A percentile compares a stretch with the other conserved stretches of the same genome.
Evolutionary conservation across 768 basidiomycete genomes (phyloP).

Genomic region (Boletus subcaerulescens): DNA sequence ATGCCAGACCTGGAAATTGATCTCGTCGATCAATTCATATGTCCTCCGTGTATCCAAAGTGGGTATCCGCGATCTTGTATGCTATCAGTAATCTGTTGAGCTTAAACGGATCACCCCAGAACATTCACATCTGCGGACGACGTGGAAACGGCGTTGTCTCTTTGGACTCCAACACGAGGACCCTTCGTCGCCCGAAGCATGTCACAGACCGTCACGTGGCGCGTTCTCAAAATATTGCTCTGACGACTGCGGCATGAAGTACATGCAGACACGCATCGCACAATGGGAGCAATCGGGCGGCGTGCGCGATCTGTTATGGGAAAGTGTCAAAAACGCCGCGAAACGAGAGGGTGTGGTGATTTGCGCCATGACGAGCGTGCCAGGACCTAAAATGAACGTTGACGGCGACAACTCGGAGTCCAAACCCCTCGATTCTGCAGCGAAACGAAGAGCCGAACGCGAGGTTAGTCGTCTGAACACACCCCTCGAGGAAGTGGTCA

Average conservation of each 20-base stretch:
- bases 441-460: slow-evolving; percentile 50
- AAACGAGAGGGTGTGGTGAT: slow-evolving; percentile 71
- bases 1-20: slow-evolving; percentile 82
- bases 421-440: slow-evolving; percentile 29
- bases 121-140: slow-evolving; percentile 61
- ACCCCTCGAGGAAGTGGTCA: slow-evolving; percentile 55
- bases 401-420: slow-evolving; percentile 4
- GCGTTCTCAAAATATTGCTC: slow-evolving; percentile 91
- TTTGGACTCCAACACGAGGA: slow-evolving; percentile 62
- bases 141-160: slow-evolving; percentile 79
- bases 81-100: neutral
- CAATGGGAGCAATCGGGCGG: slow-evolving; percentile 62
- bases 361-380: slow-evolving; percentile 34
- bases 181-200: slow-evolving; percentile 62
- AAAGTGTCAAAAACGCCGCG: slow-evolving; percentile 64
- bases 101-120: slow-evolving; percentile 36
- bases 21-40: slow-evolving; percentile 90
- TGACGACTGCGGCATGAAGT: slow-evolving; percentile 78
- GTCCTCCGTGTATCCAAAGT: slow-evolving; percentile 78
- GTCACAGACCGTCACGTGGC: slow-evolving; percentile 77
- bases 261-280: slow-evolving; percentile 63
- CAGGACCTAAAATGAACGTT: slow-evolving; percentile 23
- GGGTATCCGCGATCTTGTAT: slow-evolving; percentile 30
- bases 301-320: slow-evolving; percentile 66
- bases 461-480: slow-evolving; percentile 53